Evolutionary conservation across 2,329 filamentous ascomycete genomes (phyloP), one percentile per base, ranked within the genome.

Genomic region (Penicillium psychrosexuale): DNA sequence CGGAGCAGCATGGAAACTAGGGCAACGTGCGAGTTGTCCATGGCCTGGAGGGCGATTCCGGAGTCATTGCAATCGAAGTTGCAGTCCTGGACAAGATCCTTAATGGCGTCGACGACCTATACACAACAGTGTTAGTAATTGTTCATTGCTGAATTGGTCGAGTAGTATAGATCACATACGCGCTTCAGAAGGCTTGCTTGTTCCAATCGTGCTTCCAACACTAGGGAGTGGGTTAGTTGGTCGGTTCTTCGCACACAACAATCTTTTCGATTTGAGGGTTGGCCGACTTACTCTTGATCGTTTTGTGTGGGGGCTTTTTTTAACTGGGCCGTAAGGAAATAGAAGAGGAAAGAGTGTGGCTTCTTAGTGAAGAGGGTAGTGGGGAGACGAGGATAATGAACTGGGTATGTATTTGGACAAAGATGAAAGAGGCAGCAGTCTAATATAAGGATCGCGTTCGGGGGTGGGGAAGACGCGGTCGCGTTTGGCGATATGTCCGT

Each of bases 61-160:
- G 91, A 93, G 83, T 99, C 95, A 88, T 97, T 99, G 88, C 95
- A 99, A 83, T 99, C 94, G 80, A 99, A 99, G 80, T 99, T 99
- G 87, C 94, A 99, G 80, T 99, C 94, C 78, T 97, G 94, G 51
- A 99, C 94, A 48, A 99, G 86, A 71, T 99, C 94, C 79, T 97
- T 97, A 86, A 99, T 97, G 68, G 95, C 91, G 75, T 99, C 95
- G 70, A 99, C 92, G 61, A 97, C 90, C 91, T 96, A 65, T 17
- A 46, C 19, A 43, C 46, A 27, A 42, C 44, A 48, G 7, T 15
- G 19, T 58, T 48, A 50, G 59, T 57, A 38, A n/a, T 39, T 49
- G 45, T 47, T 31, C 27, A 8, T 15, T n/a, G 33, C 3, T 13
- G 12, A 33, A 22, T n/a, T 13, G 17, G n/a, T 24, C 33, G 17